Evolutionary conservation across 805 yeast genomes (phyloP).

Genomic region (Debaryomyces maramus): DNA sequence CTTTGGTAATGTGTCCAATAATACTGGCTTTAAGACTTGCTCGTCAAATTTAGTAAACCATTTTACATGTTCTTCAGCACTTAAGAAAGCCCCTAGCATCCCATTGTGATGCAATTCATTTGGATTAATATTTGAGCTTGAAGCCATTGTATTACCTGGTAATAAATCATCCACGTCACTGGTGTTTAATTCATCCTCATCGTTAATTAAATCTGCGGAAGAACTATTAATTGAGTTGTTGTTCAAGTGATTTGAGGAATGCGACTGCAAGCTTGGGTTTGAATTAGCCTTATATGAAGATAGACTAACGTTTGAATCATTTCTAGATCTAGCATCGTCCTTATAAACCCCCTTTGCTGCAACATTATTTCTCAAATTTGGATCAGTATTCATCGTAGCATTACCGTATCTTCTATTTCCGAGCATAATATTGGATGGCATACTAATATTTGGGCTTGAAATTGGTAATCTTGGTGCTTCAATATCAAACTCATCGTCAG

Average conservation of each 20-base stretch:
- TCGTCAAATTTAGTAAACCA: constrained; percentile 97
- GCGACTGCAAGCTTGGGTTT: neutral
- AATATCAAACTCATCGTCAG: constrained; percentile 94
- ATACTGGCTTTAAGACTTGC: constrained; percentile 87
- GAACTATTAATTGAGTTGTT: constrained; percentile 15
- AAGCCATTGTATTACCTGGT: constrained; percentile 6
- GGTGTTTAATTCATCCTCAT: constrained; percentile 20
- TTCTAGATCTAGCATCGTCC: constrained; percentile 28
- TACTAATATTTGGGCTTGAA: constrained; percentile 4
- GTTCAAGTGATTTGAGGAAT: neutral
- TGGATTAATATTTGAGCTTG: constrained; percentile 1
- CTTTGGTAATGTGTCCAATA: constrained; percentile 63
- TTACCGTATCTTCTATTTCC: constrained; percentile 20
- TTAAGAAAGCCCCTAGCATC: constrained; percentile 41
- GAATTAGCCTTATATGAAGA: constrained; percentile 16
- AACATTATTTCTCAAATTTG: constrained; percentile 4
- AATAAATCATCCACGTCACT: constrained; percentile 43
- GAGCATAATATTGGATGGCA: constrained; percentile 8
- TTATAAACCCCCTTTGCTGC: constrained; percentile 15
- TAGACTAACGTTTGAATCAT: constrained; percentile 29
- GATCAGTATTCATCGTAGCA: constrained; percentile 7
- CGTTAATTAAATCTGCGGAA: constrained; percentile 20
- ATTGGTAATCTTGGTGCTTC: constrained; percentile 60
- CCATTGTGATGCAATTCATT: constrained; percentile 21
- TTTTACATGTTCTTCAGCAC: constrained; percentile 71